Base-by-base conservation (phyloP, 768 basidiomycete species). In the Myochromella boudieri region DNA sequence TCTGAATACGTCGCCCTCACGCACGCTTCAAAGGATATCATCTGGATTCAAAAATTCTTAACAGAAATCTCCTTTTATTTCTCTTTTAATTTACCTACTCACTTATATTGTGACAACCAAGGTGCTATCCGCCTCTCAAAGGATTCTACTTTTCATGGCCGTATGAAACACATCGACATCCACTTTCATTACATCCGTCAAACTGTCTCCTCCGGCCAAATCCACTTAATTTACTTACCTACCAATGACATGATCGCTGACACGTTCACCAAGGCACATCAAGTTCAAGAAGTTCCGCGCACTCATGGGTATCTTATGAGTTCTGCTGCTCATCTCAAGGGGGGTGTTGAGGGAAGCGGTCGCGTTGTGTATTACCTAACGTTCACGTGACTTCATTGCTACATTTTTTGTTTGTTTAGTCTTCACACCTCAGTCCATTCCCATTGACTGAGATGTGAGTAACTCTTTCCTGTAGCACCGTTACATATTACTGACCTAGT, bases 101-200 rank as follows among this genome's bases (percentile, higher is more conserved):
- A n/a, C n/a, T n/a, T n/a, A n/a, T n/a, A n/a, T n/a, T n/a, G n/a
- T n/a, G n/a, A n/a, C n/a, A n/a, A n/a, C n/a, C n/a, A n/a, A n/a
- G n/a, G n/a, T n/a, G n/a, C n/a, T n/a, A n/a, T n/a, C n/a, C n/a
- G n/a, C n/a, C n/a, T n/a, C n/a, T n/a, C n/a, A n/a, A n/a, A n/a
- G n/a, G n/a, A n/a, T n/a, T n/a, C n/a, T n/a, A n/a, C n/a, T n/a
- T n/a, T 39, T 24, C 37, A 39, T 14, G 37, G 4, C 22, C 21
- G 37, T 20, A 56, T 59, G 6, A 66, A 63, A 42, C 64, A 65
- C 51, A 64, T 65, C 48, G 59, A 62, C 40, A 55, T 63, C 20
- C 58, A 58, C 1, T 57, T 63, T 42, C 64, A 66, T 44, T 56
- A 52, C 26, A 56, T 64, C 41, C 51, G 59, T 0, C 50, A 63